Conservation (phyloP, 352 stramenopile genomes). For the Poterioochromonas sp. region DNA sequence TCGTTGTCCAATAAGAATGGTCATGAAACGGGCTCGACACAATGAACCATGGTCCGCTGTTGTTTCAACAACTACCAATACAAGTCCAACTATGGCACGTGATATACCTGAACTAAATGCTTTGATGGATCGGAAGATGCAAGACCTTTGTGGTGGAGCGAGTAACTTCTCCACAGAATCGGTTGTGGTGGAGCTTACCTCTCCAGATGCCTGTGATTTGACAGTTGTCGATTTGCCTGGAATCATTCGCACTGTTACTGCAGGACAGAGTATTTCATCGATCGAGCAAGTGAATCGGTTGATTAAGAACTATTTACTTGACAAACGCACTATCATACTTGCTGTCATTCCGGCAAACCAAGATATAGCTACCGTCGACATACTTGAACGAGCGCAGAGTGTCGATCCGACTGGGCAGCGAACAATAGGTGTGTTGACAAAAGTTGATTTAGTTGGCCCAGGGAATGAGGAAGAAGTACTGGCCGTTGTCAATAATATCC, state of each 20-base stretch:
- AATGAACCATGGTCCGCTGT: slow-evolving; percentile 22
- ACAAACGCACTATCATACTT: slow-evolving; percentile 68
- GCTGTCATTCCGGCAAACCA: slow-evolving; percentile 68
- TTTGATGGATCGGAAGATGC: slow-evolving; percentile 95
- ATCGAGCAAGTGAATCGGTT: slow-evolving; percentile 60
- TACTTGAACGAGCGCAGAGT: slow-evolving; percentile 58
- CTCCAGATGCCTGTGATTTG: slow-evolving; percentile 58
- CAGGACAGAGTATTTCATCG: slow-evolving; percentile 56
- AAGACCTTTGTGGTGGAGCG: slow-evolving; percentile 86
- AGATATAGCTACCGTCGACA: slow-evolving; percentile 70
- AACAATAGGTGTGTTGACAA: slow-evolving; percentile 71
- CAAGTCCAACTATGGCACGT: neutral
- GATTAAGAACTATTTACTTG: slow-evolving; percentile 59
- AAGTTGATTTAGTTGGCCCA: slow-evolving; percentile 63
- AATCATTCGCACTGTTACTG: slow-evolving; percentile 60
- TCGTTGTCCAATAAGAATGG: slow-evolving; percentile 61
- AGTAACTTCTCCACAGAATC: slow-evolving; percentile 58
- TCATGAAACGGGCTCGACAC: slow-evolving; percentile 50
- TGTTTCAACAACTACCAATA: neutral
- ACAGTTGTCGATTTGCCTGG: slow-evolving; percentile 68
- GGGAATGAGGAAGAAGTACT: slow-evolving; percentile 58
- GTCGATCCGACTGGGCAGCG: slow-evolving; percentile 59
- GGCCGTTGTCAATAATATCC: slow-evolving; percentile 59
- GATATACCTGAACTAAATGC: slow-evolving; percentile 72
- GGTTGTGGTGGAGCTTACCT: slow-evolving; percentile 61